phyloP scores from a whole-genome alignment of 2,329 filamentous ascomycete genomes.

The Fusarium foetens region DNA sequence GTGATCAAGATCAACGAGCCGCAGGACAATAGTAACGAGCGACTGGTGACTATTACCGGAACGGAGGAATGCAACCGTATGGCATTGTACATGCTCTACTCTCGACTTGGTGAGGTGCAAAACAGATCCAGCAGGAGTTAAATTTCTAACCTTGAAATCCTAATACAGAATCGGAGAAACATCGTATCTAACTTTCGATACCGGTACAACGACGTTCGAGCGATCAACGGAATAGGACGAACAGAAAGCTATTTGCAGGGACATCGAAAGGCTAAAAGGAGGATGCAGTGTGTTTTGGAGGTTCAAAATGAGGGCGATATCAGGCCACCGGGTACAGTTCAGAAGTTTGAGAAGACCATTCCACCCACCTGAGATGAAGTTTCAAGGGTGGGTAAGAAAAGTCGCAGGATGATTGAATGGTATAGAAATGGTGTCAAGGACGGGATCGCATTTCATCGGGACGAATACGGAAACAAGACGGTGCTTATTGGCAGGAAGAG shows the following conservation, averaged over 20 bases:
- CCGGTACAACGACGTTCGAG: slow-evolving; percentile 26
- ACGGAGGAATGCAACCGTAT: slow-evolving; percentile 99
- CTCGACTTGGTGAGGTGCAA: slow-evolving; percentile 80
- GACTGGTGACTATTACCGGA: slow-evolving; percentile 95
- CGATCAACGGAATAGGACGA: slow-evolving; percentile 14
- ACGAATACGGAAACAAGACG: slow-evolving; percentile 39
- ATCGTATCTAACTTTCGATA: slow-evolving; percentile 50
- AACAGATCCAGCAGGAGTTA: slow-evolving; percentile 39
- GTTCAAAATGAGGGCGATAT: slow-evolving; percentile 2
- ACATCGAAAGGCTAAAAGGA: slow-evolving; percentile 35
- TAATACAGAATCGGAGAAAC: slow-evolving; percentile 57
- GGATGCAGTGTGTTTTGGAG: slow-evolving; percentile 30
- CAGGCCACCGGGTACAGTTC: background rate
- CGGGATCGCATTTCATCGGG: slow-evolving; percentile 46
- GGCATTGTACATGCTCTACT: slow-evolving; percentile 99
- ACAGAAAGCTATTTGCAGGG: slow-evolving; percentile 14
- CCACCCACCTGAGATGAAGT: background rate
- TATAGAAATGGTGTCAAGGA: slow-evolving; percentile 48
- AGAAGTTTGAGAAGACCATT: slow-evolving; percentile 9
- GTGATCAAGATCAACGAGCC: slow-evolving; percentile 99
- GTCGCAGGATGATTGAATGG: slow-evolving; percentile 35
- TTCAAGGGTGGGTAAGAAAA: slow-evolving; percentile 15
- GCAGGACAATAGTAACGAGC: slow-evolving; percentile 98
- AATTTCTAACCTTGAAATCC: slow-evolving; percentile 43
- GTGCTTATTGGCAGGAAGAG: slow-evolving; percentile 38